Percentiles rank a stretch among this genome's conserved stretches.
These are phyloP conservation scores for Alternaria viburni DNA, from an alignment of 2,329 filamentous ascomycete species.

Conservation along the genomic window DNA sequence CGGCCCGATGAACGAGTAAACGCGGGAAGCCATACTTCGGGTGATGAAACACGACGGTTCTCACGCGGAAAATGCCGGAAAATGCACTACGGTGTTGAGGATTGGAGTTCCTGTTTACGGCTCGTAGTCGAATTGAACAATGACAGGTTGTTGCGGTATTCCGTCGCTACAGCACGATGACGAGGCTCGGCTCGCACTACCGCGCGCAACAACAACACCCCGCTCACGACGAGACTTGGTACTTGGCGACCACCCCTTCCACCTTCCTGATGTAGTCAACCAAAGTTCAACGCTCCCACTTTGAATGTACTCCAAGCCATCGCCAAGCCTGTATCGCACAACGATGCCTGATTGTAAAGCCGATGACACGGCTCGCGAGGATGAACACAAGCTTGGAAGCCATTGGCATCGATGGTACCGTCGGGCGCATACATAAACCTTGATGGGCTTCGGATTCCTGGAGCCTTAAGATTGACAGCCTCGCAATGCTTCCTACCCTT, in stretches of 20 bases:
- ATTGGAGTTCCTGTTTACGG: background rate
- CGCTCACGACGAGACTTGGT: conserved; percentile 5
- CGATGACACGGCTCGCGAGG: background rate
- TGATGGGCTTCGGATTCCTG: background rate
- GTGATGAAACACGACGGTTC: background rate
- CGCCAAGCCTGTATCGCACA: background rate
- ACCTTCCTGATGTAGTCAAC: conserved; percentile 6
- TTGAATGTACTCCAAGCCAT: background rate
- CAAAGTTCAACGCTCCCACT: background rate
- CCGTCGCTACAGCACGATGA: background rate
- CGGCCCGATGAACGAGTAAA: background rate
- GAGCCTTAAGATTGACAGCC: background rate
- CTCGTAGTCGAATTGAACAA: background rate
- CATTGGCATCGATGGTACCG: background rate
- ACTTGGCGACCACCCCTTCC: background rate
- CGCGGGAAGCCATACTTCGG: background rate
- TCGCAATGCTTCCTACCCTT: conserved; percentile 6
- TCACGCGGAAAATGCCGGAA: background rate
- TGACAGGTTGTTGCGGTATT: background rate
- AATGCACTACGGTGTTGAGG: background rate
- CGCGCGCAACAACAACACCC: background rate
- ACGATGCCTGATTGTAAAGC: background rate
- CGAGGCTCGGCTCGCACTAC: conserved; percentile 1
- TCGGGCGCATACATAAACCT: conserved; percentile 1
- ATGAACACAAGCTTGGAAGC: background rate